Evolutionary conservation across 106 monocot genomes (phyloP).

Genomic region (Acorus calamus): DNA sequence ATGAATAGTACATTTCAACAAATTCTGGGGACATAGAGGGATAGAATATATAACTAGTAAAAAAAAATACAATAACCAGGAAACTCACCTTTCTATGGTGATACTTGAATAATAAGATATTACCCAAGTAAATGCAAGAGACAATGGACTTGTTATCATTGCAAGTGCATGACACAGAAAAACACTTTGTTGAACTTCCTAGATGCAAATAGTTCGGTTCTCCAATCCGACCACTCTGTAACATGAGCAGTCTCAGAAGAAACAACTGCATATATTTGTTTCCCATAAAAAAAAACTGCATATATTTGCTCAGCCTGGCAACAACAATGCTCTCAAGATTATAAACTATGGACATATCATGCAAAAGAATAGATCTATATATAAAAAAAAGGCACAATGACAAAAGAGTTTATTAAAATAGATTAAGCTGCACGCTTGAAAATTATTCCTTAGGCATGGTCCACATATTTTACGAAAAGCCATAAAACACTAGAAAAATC

Average conservation of each 20-base stretch:
- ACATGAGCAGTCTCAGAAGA: slow-evolving; percentile 26
- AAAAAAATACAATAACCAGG: slow-evolving; percentile 2
- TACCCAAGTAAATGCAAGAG: slow-evolving; percentile 31
- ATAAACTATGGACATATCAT: too few relatives aligned
- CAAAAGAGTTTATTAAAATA: too few relatives aligned
- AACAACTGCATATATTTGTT: neutral
- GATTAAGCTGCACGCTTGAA: too few relatives aligned
- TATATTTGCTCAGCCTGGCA: neutral
- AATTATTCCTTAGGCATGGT: too few relatives aligned
- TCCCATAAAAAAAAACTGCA: neutral
- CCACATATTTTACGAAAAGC: too few relatives aligned
- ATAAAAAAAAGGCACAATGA: too few relatives aligned
- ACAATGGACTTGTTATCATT: slow-evolving; percentile 38
- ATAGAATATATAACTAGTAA: too few relatives aligned
- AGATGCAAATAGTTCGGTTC: slow-evolving; percentile 26
- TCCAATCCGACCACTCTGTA: slow-evolving; percentile 40
- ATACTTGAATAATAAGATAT: slow-evolving; percentile 43
- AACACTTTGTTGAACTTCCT: slow-evolving; percentile 34
- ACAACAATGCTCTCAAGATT: neutral
- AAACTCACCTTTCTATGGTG: slow-evolving; percentile 37
- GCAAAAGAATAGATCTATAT: too few relatives aligned
- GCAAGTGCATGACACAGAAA: slow-evolving; percentile 44
- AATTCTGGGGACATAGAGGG: too few relatives aligned
- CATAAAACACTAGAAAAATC: too few relatives aligned
- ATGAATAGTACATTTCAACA: too few relatives aligned